Conservation (phyloP, 75 land plant genomes). For the Selaginella moellendorffii region DNA sequence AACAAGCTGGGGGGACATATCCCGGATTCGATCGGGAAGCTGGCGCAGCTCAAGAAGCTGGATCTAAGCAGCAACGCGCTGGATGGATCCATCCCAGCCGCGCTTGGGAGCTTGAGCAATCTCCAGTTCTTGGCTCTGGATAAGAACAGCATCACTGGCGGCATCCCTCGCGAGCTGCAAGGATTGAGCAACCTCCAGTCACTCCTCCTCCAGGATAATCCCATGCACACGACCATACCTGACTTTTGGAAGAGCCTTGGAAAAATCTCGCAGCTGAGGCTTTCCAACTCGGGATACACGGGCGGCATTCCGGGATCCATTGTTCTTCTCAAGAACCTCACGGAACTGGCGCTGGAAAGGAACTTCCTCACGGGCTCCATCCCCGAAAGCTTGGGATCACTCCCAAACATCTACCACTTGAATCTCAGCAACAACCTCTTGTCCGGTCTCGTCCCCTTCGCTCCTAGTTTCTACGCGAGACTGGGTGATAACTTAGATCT, state of each 20-base stretch:
- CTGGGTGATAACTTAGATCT: background rate
- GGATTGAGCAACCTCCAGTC: slow-evolving; percentile 13
- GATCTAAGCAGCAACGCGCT: background rate
- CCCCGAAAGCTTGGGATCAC: background rate
- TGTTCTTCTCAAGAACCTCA: background rate
- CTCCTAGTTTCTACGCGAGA: background rate
- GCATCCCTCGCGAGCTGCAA: slow-evolving; percentile 11
- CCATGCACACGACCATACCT: background rate
- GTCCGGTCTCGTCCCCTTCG: background rate
- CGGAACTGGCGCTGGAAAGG: background rate
- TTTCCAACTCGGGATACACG: background rate
- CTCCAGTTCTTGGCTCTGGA: slow-evolving; percentile 23
- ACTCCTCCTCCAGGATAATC: slow-evolving; percentile 13
- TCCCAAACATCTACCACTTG: background rate
- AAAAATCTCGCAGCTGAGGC: background rate
- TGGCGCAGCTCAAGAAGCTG: background rate
- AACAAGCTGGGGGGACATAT: background rate
- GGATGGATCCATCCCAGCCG: background rate
- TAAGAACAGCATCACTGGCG: slow-evolving; percentile 14
- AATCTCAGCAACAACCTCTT: background rate
- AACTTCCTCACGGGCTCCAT: background rate
- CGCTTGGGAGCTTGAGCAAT: background rate
- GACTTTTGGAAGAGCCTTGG: slow-evolving; percentile 7
- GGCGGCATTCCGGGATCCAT: background rate
- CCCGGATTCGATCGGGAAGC: background rate